Conservation (phyloP, 345 rosid species). For the Arabidopsis arenosa region DNA sequence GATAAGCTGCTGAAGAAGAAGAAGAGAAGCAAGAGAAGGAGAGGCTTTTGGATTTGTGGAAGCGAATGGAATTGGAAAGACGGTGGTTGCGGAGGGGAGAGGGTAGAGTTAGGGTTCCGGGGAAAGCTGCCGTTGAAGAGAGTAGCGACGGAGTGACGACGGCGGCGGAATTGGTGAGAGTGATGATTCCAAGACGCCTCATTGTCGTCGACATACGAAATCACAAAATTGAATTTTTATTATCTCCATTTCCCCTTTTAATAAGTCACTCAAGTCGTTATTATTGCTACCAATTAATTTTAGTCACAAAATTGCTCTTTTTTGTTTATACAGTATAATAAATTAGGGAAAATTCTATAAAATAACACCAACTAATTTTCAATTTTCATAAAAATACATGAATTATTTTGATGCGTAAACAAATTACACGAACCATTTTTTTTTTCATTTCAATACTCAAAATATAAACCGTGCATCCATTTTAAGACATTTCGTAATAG, state of each 20-base stretch:
- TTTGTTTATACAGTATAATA: too few relatives aligned
- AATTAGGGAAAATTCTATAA: too few relatives aligned
- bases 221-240: not conserved
- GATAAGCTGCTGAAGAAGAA: conserved; percentile 38
- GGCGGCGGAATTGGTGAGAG: conserved; percentile 36
- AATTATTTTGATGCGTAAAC: too few relatives aligned
- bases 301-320: too few relatives aligned
- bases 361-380: too few relatives aligned
- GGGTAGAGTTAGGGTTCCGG: conserved; percentile 18
- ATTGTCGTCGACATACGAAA: conserved; percentile 35
- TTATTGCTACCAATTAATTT: too few relatives aligned
- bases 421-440: too few relatives aligned
- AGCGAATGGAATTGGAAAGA: conserved; percentile 15
- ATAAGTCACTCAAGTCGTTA: not conserved
- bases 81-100: conserved; percentile 9
- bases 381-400: too few relatives aligned
- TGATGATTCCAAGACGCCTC: conserved; percentile 39
- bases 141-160: conserved; percentile 11
- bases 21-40: conserved; percentile 13
- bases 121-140: conserved; percentile 27
- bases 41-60: conserved; percentile 27
- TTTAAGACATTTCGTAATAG: too few relatives aligned
- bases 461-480: too few relatives aligned
- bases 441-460: too few relatives aligned
- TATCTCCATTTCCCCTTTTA: conserved; percentile 11